These are phyloP conservation scores for Aureobasidium mangrovei DNA, from an alignment of 2,329 filamentous ascomycete genomes.

Conservation along the genomic window DNA sequence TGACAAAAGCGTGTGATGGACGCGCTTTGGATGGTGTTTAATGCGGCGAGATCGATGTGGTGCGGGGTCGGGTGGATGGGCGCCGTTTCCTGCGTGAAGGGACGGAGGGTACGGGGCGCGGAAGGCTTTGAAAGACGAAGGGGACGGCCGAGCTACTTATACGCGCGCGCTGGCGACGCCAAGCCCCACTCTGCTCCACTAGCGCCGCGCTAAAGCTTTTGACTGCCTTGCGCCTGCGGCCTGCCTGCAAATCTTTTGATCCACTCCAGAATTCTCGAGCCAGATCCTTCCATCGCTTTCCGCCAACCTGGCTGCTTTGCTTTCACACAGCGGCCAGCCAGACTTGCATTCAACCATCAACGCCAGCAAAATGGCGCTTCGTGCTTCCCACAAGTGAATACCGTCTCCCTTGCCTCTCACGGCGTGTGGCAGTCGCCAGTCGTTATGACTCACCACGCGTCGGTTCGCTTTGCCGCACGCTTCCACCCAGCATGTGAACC, in stretches of 20 bases:
- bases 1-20: slow-evolving; percentile 7
- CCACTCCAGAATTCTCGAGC: not conserved
- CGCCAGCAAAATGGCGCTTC: not conserved
- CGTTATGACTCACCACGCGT: slow-evolving; percentile 7
- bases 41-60: slow-evolving; percentile 10
- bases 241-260: slow-evolving; percentile 10
- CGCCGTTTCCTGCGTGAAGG: slow-evolving; percentile 10
- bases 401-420: not conserved
- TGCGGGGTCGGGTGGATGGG: slow-evolving; percentile 7
- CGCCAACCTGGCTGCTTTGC: slow-evolving; percentile 6
- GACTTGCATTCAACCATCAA: not conserved
- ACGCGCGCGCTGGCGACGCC: not conserved
- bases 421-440: not conserved
- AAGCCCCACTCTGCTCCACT: not conserved
- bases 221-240: slow-evolving; percentile 9
- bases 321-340: not conserved
- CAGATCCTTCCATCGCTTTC: slow-evolving; percentile 9
- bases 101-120: slow-evolving; percentile 9
- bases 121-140: slow-evolving; percentile 3
- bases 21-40: slow-evolving; percentile 5
- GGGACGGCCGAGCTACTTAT: slow-evolving; percentile 7
- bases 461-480: slow-evolving; percentile 6
- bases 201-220: slow-evolving; percentile 7
- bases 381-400: too few species aligned
- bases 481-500: slow-evolving; percentile 8